Evolutionary conservation across 2,329 filamentous ascomycete species (phyloP), one percentile per base, ranked within the genome.

Genomic region (Dothideomycetes sp.): DNA sequence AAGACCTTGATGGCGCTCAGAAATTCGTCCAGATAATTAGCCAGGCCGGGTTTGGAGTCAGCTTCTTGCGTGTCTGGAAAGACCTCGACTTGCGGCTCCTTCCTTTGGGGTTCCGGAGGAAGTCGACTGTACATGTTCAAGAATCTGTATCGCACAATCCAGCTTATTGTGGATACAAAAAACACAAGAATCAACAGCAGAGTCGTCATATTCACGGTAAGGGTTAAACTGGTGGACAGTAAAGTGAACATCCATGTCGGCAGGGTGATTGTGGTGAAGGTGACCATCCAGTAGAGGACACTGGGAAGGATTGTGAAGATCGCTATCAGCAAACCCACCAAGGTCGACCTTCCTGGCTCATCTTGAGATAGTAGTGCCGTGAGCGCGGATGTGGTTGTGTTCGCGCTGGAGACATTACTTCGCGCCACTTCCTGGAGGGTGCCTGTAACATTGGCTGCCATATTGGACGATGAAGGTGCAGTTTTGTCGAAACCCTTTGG

Each of bases 1-100:
- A 98, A 98, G 42, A 98, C 91, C 62, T 96, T 98, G 66, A 98
- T 98, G 19, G 93, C 91, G 57, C 88, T 96, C 16, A 98, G 68
- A 52, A 98, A 98, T 59, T 98, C 93, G 61, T 98, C 91, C 18
- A 98, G 71, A 52, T 98, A 98, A 57, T 88, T 98, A n/a, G 86
- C 79, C 33, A 98, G 69, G 0, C 89, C 91, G 1, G 87, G 80
- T 60, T 98, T 98, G 19, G 79, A 79, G 46, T 88, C 87, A 36
- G 83, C 83, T 49, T 94, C 89, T 53, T 94, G 85, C 3, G 83
- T 81, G 53, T 96, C 89, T 3, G 91, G 88, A 56, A 96, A 96
- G 10, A 98, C 70, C 53, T 96, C 93, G 56, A 98, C 77, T 50
- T 94, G 84, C 0, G 91, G 87, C 62, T 96, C 89, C 63, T 96